Base-by-base conservation (phyloP, 2,329 filamentous ascomycete genomes). In the Fusarium scirpi region DNA sequence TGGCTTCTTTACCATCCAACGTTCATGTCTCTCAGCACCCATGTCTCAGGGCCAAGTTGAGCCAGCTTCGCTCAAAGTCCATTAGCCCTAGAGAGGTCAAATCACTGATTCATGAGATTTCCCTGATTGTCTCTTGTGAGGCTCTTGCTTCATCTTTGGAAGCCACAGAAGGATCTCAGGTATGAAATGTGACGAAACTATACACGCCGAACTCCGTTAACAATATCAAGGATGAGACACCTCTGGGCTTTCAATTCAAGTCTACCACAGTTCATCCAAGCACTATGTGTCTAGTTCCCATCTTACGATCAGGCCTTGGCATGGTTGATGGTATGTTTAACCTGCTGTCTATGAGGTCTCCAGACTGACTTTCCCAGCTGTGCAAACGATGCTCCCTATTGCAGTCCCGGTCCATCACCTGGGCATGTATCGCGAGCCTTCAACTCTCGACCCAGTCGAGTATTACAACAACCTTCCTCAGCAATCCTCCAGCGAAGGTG, bases 381-480 rank as follows among this genome's bases (percentile, higher is more conserved):
- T 97, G 45, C 91, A 95, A 83, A 90, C 90, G 29, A 86, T 98
- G 75, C 93, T 98, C 63, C 94, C 95, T 20, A 78, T 81, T 40
- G 87, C 93, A 16, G 92, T 95, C 32, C 91, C 94, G 9, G 89
- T 98, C 70, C 94, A 98, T 83, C 95, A 98, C 80, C 91, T 98
- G 10, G 95, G 96, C 72, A 91, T 98, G 77, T 98, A 95, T 86
- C 93, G 94, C 77, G 94, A 98, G 79, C 93, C 92, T 65, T 89
- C 89, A 60, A 95, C 93, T 46, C 90, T 98, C 60, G 90, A 94
- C 76, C 94, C 94, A 5, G 94, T 98, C 62, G 94, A 97, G 82
- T 97, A 98, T 87, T 98, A 98, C 87, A 98, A 98, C 85, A 97
- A 97, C 81, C 90, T 98, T 22, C 94, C 94, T 38, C 91, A 93